Percentiles rank a stretch among this genome's conserved stretches.
These are phyloP conservation scores for Euphrasia confusa DNA, from an alignment of 257 asterid species.

Conservation along the genomic window DNA sequence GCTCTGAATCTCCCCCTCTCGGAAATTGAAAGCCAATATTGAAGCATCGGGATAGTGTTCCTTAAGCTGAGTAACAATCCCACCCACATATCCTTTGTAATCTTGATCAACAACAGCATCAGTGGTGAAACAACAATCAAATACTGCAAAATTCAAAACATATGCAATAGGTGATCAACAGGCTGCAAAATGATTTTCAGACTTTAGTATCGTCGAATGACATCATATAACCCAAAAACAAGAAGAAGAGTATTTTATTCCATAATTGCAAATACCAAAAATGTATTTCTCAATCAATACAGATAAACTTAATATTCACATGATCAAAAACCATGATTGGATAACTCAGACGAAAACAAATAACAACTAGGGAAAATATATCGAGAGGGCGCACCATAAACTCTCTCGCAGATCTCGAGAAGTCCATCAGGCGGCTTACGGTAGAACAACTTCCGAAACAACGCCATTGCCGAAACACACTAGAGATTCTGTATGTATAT, in stretches of 20 bases:
- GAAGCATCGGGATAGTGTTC: slow-evolving; percentile 76
- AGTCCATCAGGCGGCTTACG: slow-evolving; percentile 93
- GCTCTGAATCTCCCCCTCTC: slow-evolving; percentile 61
- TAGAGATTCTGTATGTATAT: slow-evolving; percentile 16
- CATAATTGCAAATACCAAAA: slow-evolving; percentile 2
- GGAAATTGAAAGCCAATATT: slow-evolving; percentile 78
- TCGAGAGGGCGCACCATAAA: slow-evolving; percentile 53
- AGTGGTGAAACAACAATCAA: slow-evolving; percentile 86
- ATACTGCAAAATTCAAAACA: slow-evolving; percentile 45
- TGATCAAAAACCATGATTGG: slow-evolving; percentile 15
- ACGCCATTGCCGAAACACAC: slow-evolving; percentile 36
- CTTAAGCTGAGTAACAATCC: slow-evolving; percentile 60
- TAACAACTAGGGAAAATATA: neutral
- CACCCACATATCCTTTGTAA: slow-evolving; percentile 68
- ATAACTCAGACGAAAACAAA: slow-evolving; percentile 1
- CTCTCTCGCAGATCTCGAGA: slow-evolving; percentile 84
- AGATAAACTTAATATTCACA: neutral
- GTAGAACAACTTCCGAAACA: slow-evolving; percentile 74
- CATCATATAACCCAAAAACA: slow-evolving; percentile 9
- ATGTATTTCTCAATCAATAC: neutral
- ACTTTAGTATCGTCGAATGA: neutral
- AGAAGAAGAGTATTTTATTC: neutral
- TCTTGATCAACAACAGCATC: slow-evolving; percentile 62
- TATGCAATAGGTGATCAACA: slow-evolving; percentile 21
- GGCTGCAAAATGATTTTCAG: slow-evolving; percentile 4